These are phyloP conservation scores for Breynia disticha DNA, from an alignment of 441 rosid genomes.

Conservation along the genomic window DNA sequence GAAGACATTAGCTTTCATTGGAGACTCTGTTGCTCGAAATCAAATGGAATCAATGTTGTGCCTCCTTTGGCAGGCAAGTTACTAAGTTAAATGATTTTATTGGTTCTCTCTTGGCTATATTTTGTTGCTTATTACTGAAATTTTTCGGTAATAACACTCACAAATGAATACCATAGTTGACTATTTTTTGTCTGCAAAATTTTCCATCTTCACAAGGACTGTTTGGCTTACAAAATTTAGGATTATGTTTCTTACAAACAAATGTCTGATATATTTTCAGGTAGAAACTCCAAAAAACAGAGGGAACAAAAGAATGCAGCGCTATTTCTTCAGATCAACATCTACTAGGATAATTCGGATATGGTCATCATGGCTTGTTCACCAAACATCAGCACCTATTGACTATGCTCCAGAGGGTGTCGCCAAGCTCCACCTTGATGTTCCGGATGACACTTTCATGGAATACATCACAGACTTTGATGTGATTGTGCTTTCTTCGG, in stretches of 20 bases:
- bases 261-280: conserved; percentile 30
- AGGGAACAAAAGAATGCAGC: conserved; percentile 80
- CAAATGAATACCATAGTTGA: no score
- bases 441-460: conserved; percentile 63
- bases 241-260: background rate
- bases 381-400: conserved; percentile 43
- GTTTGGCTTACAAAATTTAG: background rate
- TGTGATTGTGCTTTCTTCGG: conserved; percentile 78
- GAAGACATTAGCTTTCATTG: conserved; percentile 83
- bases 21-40: conserved; percentile 94
- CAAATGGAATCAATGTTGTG: conserved; percentile 97
- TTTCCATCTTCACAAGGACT: no score
- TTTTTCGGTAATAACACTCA: no score
- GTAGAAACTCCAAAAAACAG: conserved; percentile 81
- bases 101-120: background rate
- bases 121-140: background rate
- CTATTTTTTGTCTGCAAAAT: no score
- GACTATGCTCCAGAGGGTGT: conserved; percentile 68
- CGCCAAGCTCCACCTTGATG: conserved; percentile 72
- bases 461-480: conserved; percentile 57
- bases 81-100: background rate
- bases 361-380: conserved; percentile 98
- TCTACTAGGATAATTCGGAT: conserved; percentile 67
- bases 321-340: conserved; percentile 65
- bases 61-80: conserved; percentile 94